These are phyloP conservation scores for Coemansia sp. DNA, from an alignment of 192 early-diverging fungal species.

Conservation along the genomic window DNA sequence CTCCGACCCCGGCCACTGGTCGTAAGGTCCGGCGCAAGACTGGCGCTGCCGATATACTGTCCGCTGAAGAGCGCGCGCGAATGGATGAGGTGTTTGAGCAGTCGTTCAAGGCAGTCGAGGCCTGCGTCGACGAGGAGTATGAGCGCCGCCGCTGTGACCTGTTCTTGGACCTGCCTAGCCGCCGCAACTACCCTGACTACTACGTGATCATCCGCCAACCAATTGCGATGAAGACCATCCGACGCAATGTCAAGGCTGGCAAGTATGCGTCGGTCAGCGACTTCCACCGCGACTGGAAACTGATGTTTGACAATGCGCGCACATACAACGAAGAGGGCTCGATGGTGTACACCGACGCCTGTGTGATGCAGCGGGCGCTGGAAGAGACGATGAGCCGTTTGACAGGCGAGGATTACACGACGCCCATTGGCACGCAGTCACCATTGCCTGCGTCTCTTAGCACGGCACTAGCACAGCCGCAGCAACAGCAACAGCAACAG, in stretches of 20 bases:
- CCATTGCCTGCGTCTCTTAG: conserved; percentile 2
- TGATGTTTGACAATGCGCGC: conserved; percentile 92
- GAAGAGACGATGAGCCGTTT: conserved; percentile 28
- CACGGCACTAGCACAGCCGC: neutral
- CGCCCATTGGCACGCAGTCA: conserved; percentile 26
- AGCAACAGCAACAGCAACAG: neutral
- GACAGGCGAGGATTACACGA: conserved; percentile 30
- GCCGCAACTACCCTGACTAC: conserved; percentile 83
- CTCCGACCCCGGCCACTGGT: conserved; percentile 11
- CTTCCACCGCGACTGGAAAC: conserved; percentile 80
- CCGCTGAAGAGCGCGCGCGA: conserved; percentile 39
- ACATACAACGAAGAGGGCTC: conserved; percentile 92
- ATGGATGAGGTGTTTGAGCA: conserved; percentile 35
- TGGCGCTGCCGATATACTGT: conserved; percentile 28
- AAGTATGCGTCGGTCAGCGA: conserved; percentile 66
- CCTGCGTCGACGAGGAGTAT: conserved; percentile 32
- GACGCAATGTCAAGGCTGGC: conserved; percentile 68
- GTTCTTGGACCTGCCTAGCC: conserved; percentile 76
- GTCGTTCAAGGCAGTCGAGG: conserved; percentile 41
- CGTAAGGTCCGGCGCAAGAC: conserved; percentile 47
- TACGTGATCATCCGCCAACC: conserved; percentile 88
- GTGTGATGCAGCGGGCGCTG: conserved; percentile 57
- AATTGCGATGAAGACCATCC: conserved; percentile 88
- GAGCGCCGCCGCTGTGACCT: conserved; percentile 68
- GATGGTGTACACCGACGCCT: conserved; percentile 89